Base-by-base conservation (phyloP, 208 protist genomes). In the Leishmania tarentolae region DNA sequence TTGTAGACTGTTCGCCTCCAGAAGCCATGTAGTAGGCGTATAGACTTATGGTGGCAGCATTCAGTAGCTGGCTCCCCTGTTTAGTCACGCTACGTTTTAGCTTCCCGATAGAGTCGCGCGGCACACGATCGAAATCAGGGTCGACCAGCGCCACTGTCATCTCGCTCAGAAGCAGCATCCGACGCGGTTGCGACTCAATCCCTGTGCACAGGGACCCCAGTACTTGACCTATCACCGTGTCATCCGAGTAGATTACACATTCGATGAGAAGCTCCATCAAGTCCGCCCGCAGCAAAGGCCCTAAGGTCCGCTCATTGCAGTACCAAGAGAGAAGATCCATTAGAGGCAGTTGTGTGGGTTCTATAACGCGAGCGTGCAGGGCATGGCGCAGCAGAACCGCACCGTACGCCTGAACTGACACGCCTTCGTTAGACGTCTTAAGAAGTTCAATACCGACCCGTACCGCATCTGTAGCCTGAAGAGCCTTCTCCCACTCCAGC, bases 351-450 rank as follows among this genome's bases (percentile, higher is more conserved):
- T 83, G 44, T 31, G 59, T 65, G 2, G 87, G 66, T 13, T 37
- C 6, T n/a, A 96, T 37, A 52, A 80, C 72, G 2, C 80, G 56
- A 37, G 75, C 85, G 40, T 78, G 59, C 59, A 97, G 59, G 11
- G 85, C 91, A 71, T 94, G 85, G 4, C 80, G 83, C 21, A 97
- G 82, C 11, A 97, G 74, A 31, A 97, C 92, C 5, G 92, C 92
- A 11, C 94, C 94, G 61, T 96, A 97, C 17, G 92, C 89, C 79
- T 96, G 94, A 6, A 95, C 87, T 17, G 89, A 91, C 40, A 83
- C 69, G 19, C 89, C 88, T 28, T 89, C 81, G 53, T 79, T 78
- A 9, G 83, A 75, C 13, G 85, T 69, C 71, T 90, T 83, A 40
- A 97, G 82, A 47, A 97, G 84, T 2, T 78, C 88, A 1, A 96